Evolutionary conservation across 306 rosid genomes (phyloP).

Genomic region (Cicer bijugum): DNA sequence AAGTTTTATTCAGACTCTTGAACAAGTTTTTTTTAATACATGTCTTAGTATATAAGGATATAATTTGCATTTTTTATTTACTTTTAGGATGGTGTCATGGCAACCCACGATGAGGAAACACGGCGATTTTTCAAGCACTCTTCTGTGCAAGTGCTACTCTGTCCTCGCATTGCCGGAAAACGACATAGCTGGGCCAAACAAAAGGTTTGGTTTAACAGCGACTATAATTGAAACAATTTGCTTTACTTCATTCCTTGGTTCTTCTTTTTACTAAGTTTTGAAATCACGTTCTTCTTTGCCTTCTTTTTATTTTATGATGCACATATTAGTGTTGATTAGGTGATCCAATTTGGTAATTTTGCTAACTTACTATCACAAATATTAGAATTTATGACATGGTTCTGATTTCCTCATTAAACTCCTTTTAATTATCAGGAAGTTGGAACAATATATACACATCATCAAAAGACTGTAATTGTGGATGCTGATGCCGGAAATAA

Average conservation of each 20-base stretch:
- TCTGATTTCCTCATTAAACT: constrained; percentile 38
- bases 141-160: constrained; percentile 88
- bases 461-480: constrained; percentile 94
- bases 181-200: constrained; percentile 92
- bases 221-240: constrained; percentile 30
- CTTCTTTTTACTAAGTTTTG: constrained; percentile 5
- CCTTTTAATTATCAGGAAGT: constrained; percentile 71
- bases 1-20: constrained; percentile 33
- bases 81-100: constrained; percentile 94
- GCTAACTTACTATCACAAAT: constrained; percentile 17
- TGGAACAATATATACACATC: constrained; percentile 93
- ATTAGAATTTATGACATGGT: constrained; percentile 25
- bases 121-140: constrained; percentile 91
- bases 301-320: constrained; percentile 18
- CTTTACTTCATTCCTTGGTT: constrained; percentile 27
- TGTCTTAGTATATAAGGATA: background rate
- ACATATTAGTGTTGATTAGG: constrained; percentile 10
- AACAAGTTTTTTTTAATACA: constrained; percentile 20
- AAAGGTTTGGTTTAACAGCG: constrained; percentile 56
- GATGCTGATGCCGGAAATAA: constrained; percentile 86
- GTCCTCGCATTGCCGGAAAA: constrained; percentile 88
- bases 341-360: constrained; percentile 28
- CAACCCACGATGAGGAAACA: constrained; percentile 96
- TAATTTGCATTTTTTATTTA: constrained; percentile 27
- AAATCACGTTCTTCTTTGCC: constrained; percentile 2